Conservation (phyloP, 306 rosid genomes). For the Quillaja saponaria region DNA sequence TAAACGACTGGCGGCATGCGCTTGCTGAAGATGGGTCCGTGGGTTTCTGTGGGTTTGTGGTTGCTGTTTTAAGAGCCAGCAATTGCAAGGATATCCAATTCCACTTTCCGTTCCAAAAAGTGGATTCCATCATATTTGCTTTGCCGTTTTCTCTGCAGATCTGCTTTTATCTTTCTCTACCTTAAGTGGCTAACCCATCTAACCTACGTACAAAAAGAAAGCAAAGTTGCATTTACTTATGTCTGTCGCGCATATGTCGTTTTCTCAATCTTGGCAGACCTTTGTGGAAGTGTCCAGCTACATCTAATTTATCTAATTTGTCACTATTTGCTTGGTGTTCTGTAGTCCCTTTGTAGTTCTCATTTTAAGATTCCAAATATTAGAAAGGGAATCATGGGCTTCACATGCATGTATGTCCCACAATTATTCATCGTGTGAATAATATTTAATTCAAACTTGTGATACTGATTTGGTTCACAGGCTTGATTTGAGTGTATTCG, state of each 20-base stretch:
- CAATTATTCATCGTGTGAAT: neutral
- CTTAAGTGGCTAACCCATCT: too few relatives aligned
- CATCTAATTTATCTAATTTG: slow-evolving; percentile 20
- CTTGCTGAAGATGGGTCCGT: slow-evolving; percentile 23
- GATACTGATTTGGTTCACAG: slow-evolving; percentile 26
- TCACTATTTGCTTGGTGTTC: slow-evolving; percentile 29
- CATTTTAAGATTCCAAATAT: slow-evolving; percentile 24
- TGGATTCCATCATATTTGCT: slow-evolving; percentile 18
- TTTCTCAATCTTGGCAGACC: slow-evolving; percentile 29
- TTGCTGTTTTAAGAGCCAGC: slow-evolving; percentile 30
- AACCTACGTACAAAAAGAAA: slow-evolving; percentile 17
- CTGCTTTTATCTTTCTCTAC: too few relatives aligned
- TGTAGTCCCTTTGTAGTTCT: slow-evolving; percentile 25
- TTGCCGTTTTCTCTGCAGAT: too few relatives aligned
- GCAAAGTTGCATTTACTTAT: slow-evolving; percentile 19
- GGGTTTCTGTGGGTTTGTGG: slow-evolving; percentile 31
- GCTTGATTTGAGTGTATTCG: slow-evolving; percentile 26
- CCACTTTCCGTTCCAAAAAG: slow-evolving; percentile 19
- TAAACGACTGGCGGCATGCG: slow-evolving; percentile 29
- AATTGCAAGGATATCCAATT: neutral
- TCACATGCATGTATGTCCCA: slow-evolving; percentile 46
- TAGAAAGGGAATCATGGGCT: slow-evolving; percentile 26
- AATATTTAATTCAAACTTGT: neutral
- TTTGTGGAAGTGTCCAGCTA: slow-evolving; percentile 27
- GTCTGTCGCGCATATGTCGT: slow-evolving; percentile 26